Conservation (phyloP, 2,329 filamentous ascomycete genomes). For the Truncatella angustata region DNA sequence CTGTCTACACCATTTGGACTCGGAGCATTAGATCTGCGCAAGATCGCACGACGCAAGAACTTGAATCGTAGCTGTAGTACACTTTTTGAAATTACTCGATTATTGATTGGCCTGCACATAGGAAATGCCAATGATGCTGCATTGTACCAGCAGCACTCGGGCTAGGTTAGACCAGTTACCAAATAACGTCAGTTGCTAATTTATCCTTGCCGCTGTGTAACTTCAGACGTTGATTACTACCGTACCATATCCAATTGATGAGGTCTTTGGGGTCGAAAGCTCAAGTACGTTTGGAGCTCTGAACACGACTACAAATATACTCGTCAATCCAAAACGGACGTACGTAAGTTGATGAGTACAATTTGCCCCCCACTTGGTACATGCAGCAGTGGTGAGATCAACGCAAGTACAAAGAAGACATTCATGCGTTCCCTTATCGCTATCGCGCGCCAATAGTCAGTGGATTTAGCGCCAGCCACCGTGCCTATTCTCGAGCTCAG, state of each 20-base stretch:
- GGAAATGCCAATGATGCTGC: neutral
- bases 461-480: neutral
- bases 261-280: no score
- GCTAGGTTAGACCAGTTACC: neutral
- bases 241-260: no score
- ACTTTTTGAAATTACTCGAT: no score
- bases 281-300: no score
- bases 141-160: neutral
- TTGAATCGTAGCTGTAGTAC: no score
- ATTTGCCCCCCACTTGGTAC: neutral
- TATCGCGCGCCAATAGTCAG: neutral
- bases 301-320: neutral
- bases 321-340: conserved; percentile 2
- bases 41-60: no score
- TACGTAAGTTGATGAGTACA: neutral
- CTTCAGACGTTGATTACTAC: conserved; percentile 4
- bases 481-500: neutral
- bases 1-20: no score
- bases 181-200: conserved; percentile 4
- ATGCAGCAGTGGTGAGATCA: neutral
- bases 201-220: conserved; percentile 1
- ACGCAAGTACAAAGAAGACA: neutral
- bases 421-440: neutral
- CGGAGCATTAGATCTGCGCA: no score
- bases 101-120: no score